Evolutionary conservation across 805 yeast species (phyloP).

Genomic region (Saccharomycopsis fermentans): DNA sequence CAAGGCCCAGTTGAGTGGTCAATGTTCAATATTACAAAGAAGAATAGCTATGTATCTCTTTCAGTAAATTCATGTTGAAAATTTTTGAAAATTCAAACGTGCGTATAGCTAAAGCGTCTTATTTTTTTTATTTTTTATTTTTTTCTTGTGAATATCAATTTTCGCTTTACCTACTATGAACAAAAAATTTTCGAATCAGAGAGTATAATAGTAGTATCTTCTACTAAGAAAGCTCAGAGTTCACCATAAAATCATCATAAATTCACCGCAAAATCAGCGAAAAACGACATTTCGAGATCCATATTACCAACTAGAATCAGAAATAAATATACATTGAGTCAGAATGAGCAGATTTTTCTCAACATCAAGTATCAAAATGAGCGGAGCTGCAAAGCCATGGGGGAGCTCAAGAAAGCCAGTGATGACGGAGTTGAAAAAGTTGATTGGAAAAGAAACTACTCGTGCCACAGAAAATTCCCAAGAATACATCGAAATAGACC

Average conservation of each 20-base stretch:
- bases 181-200: no score
- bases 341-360: neutral
- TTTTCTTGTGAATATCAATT: no score
- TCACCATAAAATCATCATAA: no score
- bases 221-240: no score
- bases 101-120: no score
- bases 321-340: neutral
- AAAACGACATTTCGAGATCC: no score
- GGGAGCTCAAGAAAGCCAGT: neutral
- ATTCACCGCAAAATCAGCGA: no score
- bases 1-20: no score
- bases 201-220: no score
- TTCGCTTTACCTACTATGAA: no score
- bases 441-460: neutral
- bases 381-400: neutral
- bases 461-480: neutral
- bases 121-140: neutral
- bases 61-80: neutral
- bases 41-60: neutral
- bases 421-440: neutral
- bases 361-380: neutral
- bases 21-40: neutral
- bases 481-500: neutral
- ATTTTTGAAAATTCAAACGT: neutral
- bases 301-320: neutral